Percentiles rank a stretch among this genome's conserved stretches.
These are phyloP conservation scores for Exophiala bonariae DNA, from an alignment of 2,329 filamentous ascomycete genomes.

Conservation along the genomic window DNA sequence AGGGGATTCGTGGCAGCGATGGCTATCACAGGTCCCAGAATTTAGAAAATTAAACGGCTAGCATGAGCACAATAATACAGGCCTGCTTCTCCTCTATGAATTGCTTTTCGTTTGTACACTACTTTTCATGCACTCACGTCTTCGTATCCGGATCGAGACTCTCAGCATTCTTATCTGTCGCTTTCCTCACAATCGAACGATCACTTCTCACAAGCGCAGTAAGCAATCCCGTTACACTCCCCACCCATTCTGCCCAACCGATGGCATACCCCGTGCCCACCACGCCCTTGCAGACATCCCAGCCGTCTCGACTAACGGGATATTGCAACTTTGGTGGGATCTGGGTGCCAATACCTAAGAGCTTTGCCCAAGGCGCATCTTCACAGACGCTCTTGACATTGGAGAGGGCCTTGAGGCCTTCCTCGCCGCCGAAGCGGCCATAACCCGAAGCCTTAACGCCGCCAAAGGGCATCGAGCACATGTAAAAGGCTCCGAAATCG, in stretches of 20 bases:
- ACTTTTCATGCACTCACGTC: too few species aligned
- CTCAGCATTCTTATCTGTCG: too few species aligned
- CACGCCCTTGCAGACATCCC: slow-evolving; percentile 25
- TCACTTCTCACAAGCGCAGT: slow-evolving; percentile 8
- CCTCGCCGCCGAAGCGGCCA: slow-evolving; percentile 86
- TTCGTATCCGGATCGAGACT: too few species aligned
- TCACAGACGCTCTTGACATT: slow-evolving; percentile 85
- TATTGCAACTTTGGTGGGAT: slow-evolving; percentile 83
- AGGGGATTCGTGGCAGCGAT: too few species aligned
- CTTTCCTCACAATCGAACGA: too few species aligned
- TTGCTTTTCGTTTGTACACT: too few species aligned
- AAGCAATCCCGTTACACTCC: slow-evolving; percentile 6
- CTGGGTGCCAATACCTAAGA: slow-evolving; percentile 66
- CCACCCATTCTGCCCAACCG: slow-evolving; percentile 13
- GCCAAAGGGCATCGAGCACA: slow-evolving; percentile 91
- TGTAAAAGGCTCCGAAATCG: slow-evolving; percentile 92
- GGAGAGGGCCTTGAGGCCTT: slow-evolving; percentile 80
- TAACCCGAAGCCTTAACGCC: slow-evolving; percentile 81
- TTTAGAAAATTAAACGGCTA: too few species aligned
- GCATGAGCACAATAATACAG: too few species aligned
- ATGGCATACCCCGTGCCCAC: slow-evolving; percentile 25
- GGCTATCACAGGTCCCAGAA: too few species aligned
- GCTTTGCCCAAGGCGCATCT: slow-evolving; percentile 60
- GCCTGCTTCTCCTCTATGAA: too few species aligned
- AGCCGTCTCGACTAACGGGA: slow-evolving; percentile 66